These are phyloP conservation scores for Stagonosporopsis rhizophila DNA, from an alignment of 2,329 filamentous ascomycete genomes.

Conservation along the genomic window DNA sequence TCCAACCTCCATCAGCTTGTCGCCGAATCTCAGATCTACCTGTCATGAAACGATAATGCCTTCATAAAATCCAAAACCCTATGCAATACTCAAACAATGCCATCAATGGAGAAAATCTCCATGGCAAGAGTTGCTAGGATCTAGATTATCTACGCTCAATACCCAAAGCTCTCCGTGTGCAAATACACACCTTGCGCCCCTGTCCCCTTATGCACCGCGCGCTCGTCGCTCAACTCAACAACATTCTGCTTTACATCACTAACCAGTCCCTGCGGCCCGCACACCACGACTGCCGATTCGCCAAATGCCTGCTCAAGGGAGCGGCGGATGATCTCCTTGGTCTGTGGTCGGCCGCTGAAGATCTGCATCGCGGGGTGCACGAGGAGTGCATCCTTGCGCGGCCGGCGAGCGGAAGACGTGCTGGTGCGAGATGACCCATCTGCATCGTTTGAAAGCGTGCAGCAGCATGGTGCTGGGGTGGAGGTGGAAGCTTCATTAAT, in stretches of 20 bases:
- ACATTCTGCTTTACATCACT: conserved; percentile 63
- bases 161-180: conserved; percentile 66
- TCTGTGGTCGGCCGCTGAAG: conserved; percentile 60
- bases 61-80: neutral
- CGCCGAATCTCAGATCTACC: no score
- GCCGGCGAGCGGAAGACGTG: conserved; percentile 17
- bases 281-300: conserved; percentile 69
- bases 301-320: conserved; percentile 65
- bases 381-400: conserved; percentile 22
- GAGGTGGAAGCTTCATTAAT: conserved; percentile 47
- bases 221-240: conserved; percentile 66
- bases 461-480: conserved; percentile 23
- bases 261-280: conserved; percentile 64
- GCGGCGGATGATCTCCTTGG: conserved; percentile 60
- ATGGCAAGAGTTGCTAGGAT: neutral
- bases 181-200: conserved; percentile 70
- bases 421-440: conserved; percentile 9
- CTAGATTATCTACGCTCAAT: conserved; percentile 28
- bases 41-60: neutral
- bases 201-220: conserved; percentile 71
- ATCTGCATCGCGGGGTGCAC: conserved; percentile 48
- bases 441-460: conserved; percentile 1
- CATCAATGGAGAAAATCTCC: no score
- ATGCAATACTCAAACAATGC: neutral
- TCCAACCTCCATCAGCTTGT: no score